phyloP scores from a whole-genome alignment of 2,329 filamentous ascomycete species.

The Fusarium sp. region DNA sequence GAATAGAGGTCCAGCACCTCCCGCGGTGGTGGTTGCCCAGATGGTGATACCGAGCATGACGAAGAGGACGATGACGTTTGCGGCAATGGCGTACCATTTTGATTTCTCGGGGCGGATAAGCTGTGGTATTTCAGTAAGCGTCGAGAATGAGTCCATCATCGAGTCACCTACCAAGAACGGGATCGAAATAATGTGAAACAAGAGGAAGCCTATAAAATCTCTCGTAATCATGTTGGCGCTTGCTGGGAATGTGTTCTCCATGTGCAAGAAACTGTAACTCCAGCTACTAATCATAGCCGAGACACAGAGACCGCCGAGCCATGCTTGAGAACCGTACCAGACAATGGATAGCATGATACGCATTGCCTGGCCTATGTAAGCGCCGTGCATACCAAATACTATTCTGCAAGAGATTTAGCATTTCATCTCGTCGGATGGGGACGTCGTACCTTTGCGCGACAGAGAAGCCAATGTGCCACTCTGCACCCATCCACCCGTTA shows the following conservation, averaged over 20 bases:
- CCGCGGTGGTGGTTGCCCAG: neutral
- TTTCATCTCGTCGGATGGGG: neutral
- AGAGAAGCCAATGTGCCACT: neutral
- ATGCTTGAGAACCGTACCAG: neutral
- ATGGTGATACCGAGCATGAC: neutral
- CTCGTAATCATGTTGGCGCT: neutral
- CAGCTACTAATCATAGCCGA: neutral
- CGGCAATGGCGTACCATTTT: neutral
- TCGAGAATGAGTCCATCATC: neutral
- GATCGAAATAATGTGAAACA: neutral
- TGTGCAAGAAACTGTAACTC: neutral
- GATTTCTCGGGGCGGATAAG: neutral
- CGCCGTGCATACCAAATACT: neutral
- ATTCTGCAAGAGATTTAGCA: neutral
- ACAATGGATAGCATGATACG: neutral
- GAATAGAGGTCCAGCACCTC: neutral
- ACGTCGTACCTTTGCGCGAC: neutral
- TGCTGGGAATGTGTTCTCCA: neutral
- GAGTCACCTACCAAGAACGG: neutral
- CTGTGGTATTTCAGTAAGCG: neutral
- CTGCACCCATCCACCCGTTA: neutral
- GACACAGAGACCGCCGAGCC: neutral
- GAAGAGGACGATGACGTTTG: neutral
- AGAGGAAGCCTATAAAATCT: neutral
- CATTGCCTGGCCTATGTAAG: neutral